phyloP scores from a whole-genome alignment of 2,329 filamentous ascomycete species.

The Colletotrichum truncatum region DNA sequence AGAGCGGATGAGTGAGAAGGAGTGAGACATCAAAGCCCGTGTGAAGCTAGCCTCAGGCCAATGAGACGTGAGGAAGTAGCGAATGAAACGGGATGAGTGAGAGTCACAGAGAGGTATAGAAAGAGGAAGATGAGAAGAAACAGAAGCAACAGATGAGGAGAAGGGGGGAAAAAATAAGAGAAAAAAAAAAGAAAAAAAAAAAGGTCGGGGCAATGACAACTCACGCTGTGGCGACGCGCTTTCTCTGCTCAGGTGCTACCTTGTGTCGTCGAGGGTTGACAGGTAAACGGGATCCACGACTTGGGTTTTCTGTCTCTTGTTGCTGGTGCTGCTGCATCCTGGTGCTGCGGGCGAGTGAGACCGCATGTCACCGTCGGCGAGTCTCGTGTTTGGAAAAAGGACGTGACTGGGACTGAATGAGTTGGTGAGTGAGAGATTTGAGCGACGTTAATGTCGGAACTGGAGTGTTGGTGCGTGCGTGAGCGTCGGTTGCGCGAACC shows the following conservation, averaged over 20 bases:
- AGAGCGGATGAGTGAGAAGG: not conserved
- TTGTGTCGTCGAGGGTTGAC: conserved; percentile 60
- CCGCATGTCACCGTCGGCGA: conserved; percentile 26
- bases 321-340: conserved; percentile 30
- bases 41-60: too few species aligned
- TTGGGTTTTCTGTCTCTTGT: conserved; percentile 33
- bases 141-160: not conserved
- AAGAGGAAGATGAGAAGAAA: not conserved
- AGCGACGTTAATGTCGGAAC: not conserved
- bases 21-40: not conserved
- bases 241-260: conserved; percentile 55
- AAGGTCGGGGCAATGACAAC: conserved; percentile 35
- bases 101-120: not conserved
- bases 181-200: not conserved
- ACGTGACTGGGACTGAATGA: not conserved
- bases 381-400: not conserved
- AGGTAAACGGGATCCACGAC: conserved; percentile 46
- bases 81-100: not conserved
- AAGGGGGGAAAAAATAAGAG: not conserved
- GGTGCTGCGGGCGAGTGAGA: conserved; percentile 23
- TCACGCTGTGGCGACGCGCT: conserved; percentile 60
- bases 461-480: not conserved
- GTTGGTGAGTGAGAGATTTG: not conserved
- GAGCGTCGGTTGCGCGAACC: not conserved
- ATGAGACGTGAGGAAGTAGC: not conserved